A percentile compares a stretch with the other conserved stretches of the same genome.
Conservation (phyloP, 2,329 filamentous ascomycete species). For the Verticillium nubilum region DNA sequence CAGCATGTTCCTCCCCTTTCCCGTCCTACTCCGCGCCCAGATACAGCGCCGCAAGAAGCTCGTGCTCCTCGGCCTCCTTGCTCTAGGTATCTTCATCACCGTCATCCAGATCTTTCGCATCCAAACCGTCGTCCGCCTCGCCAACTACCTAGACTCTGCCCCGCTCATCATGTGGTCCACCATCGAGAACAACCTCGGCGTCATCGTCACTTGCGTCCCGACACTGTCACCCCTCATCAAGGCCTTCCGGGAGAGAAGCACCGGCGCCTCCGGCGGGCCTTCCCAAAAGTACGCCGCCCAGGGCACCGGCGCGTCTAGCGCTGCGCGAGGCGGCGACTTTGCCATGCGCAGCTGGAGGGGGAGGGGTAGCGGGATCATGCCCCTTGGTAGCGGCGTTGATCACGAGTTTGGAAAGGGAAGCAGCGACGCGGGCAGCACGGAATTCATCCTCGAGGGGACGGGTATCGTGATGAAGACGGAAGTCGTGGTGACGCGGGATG, state of each 20-base stretch:
- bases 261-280: slow-evolving; percentile 13
- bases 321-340: slow-evolving; percentile 12
- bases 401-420: slow-evolving; percentile 1
- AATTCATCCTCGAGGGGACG: slow-evolving; percentile 1
- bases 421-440: slow-evolving; percentile 7
- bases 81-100: slow-evolving; percentile 44
- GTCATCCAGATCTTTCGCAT: slow-evolving; percentile 46
- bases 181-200: slow-evolving; percentile 39
- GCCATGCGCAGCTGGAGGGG: slow-evolving; percentile 20
- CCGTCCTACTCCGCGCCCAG: slow-evolving; percentile 28
- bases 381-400: slow-evolving; percentile 11
- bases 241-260: slow-evolving; percentile 25
- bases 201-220: slow-evolving; percentile 35
- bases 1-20: slow-evolving; percentile 37
- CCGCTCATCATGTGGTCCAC: slow-evolving; percentile 38
- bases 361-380: slow-evolving; percentile 15
- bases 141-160: slow-evolving; percentile 38
- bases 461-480: slow-evolving; percentile 10
- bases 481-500: slow-evolving; percentile 8
- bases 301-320: not conserved
- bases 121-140: slow-evolving; percentile 36
- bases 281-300: slow-evolving; percentile 1
- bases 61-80: slow-evolving; percentile 36
- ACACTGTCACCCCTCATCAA: slow-evolving; percentile 36
- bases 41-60: slow-evolving; percentile 35